Conservation (phyloP, 2,329 filamentous ascomycete genomes). For the Catunica adiposa region DNA sequence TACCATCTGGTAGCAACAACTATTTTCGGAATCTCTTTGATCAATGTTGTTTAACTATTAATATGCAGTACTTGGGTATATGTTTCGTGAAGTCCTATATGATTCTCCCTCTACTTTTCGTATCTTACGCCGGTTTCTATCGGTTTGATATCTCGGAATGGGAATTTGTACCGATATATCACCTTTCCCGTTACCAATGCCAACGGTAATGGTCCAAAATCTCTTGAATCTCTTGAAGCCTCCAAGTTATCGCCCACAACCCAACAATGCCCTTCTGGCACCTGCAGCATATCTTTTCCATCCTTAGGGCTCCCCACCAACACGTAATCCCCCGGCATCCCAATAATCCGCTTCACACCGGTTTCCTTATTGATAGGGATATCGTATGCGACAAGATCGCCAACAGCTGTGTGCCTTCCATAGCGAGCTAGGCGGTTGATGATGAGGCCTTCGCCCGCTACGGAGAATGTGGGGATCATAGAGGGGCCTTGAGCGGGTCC, state of each 20-base stretch:
- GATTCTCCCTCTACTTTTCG: not conserved
- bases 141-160: conserved; percentile 27
- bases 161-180: conserved; percentile 39
- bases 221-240: conserved; percentile 70
- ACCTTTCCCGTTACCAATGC: conserved; percentile 74
- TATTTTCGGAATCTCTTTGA: too few species aligned
- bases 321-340: conserved; percentile 63
- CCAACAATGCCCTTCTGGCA: conserved; percentile 86
- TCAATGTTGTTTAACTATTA: too few species aligned
- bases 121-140: conserved; percentile 28
- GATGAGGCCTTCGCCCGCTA: conserved; percentile 50
- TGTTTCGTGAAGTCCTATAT: not conserved
- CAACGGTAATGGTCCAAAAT: conserved; percentile 73
- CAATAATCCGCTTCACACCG: conserved; percentile 66
- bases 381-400: conserved; percentile 66
- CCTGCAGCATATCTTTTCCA: conserved; percentile 32
- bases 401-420: conserved; percentile 51
- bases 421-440: conserved; percentile 50
- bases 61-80: not conserved
- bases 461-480: conserved; percentile 73
- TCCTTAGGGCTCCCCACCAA: conserved; percentile 42
- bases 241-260: conserved; percentile 75
- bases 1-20: too few species aligned
- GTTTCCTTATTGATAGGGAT: conserved; percentile 47
- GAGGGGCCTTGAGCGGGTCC: conserved; percentile 53